phyloP scores from a whole-genome alignment of 257 asterid genomes.

The Solanum rostratum region DNA sequence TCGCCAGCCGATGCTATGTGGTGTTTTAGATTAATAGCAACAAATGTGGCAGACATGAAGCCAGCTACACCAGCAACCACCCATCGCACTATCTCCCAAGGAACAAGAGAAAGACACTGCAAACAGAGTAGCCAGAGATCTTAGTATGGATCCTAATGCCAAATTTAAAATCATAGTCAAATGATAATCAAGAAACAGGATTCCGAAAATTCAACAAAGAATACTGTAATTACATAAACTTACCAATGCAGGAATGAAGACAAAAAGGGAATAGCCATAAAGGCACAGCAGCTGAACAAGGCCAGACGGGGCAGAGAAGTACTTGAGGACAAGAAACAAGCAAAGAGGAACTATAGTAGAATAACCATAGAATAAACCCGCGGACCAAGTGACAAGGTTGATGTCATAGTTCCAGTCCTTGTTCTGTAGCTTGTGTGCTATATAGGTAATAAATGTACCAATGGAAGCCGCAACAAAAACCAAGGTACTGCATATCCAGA shows the following conservation, averaged over 20 bases:
- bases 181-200: background rate
- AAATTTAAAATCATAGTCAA: background rate
- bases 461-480: slow-evolving; percentile 95
- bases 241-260: slow-evolving; percentile 98
- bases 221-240: background rate
- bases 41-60: slow-evolving; percentile 86
- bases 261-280: slow-evolving; percentile 86
- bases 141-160: background rate
- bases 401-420: slow-evolving; percentile 89
- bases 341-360: slow-evolving; percentile 67
- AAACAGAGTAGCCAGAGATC: slow-evolving; percentile 1
- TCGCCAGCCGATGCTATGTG: slow-evolving; percentile 96
- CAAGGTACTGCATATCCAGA: slow-evolving; percentile 97
- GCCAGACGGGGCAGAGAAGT: slow-evolving; percentile 95
- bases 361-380: slow-evolving; percentile 92
- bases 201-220: background rate
- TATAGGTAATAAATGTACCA: slow-evolving; percentile 86
- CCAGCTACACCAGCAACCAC: slow-evolving; percentile 88
- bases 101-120: slow-evolving; percentile 90
- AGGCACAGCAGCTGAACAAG: slow-evolving; percentile 82
- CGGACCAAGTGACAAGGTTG: slow-evolving; percentile 88
- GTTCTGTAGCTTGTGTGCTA: slow-evolving; percentile 74
- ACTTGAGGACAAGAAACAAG: slow-evolving; percentile 76
- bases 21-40: slow-evolving; percentile 75
- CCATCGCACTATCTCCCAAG: slow-evolving; percentile 84